Evolutionary conservation across 768 basidiomycete species (phyloP).

Genomic region (Psilocybe cyanescens): DNA sequence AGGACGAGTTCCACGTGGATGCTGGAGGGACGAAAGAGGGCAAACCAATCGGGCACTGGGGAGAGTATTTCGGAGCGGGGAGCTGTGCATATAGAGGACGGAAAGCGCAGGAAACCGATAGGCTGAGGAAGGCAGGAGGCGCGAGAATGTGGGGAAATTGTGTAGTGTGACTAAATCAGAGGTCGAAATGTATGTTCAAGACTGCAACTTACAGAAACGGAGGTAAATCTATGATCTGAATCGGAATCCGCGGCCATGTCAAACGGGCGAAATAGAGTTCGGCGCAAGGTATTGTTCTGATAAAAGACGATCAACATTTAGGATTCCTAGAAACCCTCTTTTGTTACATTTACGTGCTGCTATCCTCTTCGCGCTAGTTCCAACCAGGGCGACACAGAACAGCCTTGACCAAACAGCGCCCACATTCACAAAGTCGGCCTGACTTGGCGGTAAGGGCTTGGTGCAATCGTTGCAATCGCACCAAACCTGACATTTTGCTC

Average conservation of each 20-base stretch:
- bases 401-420: too few relatives aligned
- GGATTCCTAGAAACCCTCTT: constrained; percentile 11
- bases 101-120: constrained; percentile 45
- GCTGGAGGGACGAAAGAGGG: constrained; percentile 18
- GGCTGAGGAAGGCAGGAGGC: constrained; percentile 33
- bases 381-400: neutral
- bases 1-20: constrained; percentile 42
- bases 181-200: constrained; percentile 14
- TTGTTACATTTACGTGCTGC: constrained; percentile 6
- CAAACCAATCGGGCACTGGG: constrained; percentile 52
- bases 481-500: neutral
- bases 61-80: constrained; percentile 48
- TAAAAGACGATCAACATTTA: constrained; percentile 26
- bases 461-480: too few relatives aligned
- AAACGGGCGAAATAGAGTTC: constrained; percentile 31
- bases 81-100: constrained; percentile 24
- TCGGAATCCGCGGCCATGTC: constrained; percentile 35
- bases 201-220: constrained; percentile 17
- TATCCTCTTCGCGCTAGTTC: neutral
- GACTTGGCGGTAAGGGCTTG: neutral
- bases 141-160: constrained; percentile 34
- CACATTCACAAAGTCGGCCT: too few relatives aligned
- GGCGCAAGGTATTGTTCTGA: constrained; percentile 23
- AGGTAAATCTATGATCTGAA: constrained; percentile 36
- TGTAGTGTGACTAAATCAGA: constrained; percentile 16